Percentiles rank a stretch among this genome's conserved stretches.
phyloP scores from a whole-genome alignment of 2,329 filamentous ascomycete species.

The Penicillium sp. region DNA sequence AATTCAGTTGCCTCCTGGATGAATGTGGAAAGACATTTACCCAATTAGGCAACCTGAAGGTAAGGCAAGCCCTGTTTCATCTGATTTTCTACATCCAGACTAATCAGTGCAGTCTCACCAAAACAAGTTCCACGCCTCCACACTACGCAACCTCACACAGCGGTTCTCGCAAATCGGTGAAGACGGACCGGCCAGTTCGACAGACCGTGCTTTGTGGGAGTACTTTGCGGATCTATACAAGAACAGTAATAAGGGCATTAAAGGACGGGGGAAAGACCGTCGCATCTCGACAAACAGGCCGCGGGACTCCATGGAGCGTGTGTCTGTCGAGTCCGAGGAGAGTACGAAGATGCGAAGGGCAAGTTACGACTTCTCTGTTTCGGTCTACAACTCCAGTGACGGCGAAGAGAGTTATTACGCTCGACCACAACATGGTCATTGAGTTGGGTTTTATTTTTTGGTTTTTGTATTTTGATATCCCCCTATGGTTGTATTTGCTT shows the following conservation, averaged over 20 bases:
- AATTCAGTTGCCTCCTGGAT: constrained; percentile 78
- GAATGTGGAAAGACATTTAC: constrained; percentile 86
- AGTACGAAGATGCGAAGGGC: constrained; percentile 19
- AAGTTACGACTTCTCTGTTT: constrained; percentile 28
- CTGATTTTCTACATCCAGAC: constrained; percentile 1
- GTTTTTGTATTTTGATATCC: constrained; percentile 3
- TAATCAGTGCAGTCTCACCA: constrained; percentile 70
- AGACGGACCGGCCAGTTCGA: constrained; percentile 62
- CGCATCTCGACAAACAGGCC: constrained; percentile 37
- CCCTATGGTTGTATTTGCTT: not conserved
- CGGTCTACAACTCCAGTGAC: constrained; percentile 34
- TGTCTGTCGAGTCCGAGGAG: constrained; percentile 27
- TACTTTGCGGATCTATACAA: constrained; percentile 91
- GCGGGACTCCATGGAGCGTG: constrained; percentile 14
- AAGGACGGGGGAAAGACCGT: constrained; percentile 85
- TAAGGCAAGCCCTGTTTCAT: constrained; percentile 34
- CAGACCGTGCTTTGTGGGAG: constrained; percentile 76
- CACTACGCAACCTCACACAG: constrained; percentile 67
- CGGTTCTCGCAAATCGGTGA: constrained; percentile 68
- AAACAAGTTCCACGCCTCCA: constrained; percentile 86
- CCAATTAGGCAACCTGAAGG: constrained; percentile 89
- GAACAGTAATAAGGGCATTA: constrained; percentile 98
- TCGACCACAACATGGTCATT: constrained; percentile 12
- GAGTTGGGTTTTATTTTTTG: not conserved
- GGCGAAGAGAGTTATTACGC: constrained; percentile 31